Conservation (phyloP, 805 yeast species). For the Pichia cephalocereana region DNA sequence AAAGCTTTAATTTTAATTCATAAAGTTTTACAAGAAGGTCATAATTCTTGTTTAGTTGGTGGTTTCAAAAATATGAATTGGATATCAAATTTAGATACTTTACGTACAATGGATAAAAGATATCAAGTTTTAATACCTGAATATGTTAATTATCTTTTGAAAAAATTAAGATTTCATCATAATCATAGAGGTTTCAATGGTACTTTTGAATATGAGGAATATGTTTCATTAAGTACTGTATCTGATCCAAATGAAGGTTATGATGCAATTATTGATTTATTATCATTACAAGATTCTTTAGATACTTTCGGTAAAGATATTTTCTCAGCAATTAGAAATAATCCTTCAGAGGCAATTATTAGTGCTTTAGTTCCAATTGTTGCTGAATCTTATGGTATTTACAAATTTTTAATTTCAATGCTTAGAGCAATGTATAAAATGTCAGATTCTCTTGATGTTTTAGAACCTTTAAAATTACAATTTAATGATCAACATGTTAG, state of each 20-base stretch:
- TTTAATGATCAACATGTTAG: slow-evolving; percentile 62
- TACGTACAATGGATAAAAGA: slow-evolving; percentile 35
- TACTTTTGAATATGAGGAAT: slow-evolving; percentile 92
- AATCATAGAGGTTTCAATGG: slow-evolving; percentile 88
- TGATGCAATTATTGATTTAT: slow-evolving; percentile 76
- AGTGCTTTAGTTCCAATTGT: slow-evolving; percentile 86
- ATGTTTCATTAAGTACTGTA: slow-evolving; percentile 75
- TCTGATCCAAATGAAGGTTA: slow-evolving; percentile 95
- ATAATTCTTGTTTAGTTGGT: slow-evolving; percentile 70
- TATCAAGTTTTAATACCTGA: slow-evolving; percentile 71
- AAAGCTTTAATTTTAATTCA: slow-evolving; percentile 81
- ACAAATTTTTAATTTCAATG: slow-evolving; percentile 85
- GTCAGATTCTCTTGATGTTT: slow-evolving; percentile 64
- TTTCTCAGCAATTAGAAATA: slow-evolving; percentile 51
- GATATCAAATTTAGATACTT: slow-evolving; percentile 62
- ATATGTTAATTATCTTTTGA: slow-evolving; percentile 59
- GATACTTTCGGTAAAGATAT: slow-evolving; percentile 71
- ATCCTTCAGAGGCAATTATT: slow-evolving; percentile 63
- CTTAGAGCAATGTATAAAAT: slow-evolving; percentile 75
- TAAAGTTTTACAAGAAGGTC: slow-evolving; percentile 97
- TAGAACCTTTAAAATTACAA: slow-evolving; percentile 63
- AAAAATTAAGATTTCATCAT: slow-evolving; percentile 75
- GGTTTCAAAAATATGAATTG: slow-evolving; percentile 73
- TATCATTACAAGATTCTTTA: slow-evolving; percentile 76
- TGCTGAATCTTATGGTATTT: slow-evolving; percentile 86